Evolutionary conservation across 129 eudicot species (phyloP).

Genomic region (Ambrosia artemisiifolia): DNA sequence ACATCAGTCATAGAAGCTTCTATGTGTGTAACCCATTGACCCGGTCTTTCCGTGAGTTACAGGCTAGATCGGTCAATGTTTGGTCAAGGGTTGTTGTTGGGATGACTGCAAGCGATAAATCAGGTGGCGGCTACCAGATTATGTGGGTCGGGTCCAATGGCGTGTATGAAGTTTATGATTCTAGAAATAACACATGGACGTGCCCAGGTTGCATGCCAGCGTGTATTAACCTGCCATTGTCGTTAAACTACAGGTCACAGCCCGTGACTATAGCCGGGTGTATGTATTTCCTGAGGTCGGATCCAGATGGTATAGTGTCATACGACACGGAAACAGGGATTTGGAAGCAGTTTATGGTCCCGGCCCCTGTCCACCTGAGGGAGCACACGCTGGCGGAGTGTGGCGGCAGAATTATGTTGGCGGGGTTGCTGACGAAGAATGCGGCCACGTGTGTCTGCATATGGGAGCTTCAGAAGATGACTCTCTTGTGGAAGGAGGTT

Average conservation of each 20-base stretch:
- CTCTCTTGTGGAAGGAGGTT: constrained; percentile 99
- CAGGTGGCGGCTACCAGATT: constrained; percentile 51
- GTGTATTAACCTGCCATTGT: constrained; percentile 61
- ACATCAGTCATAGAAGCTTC: constrained; percentile 75
- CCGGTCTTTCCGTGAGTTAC: constrained; percentile 69
- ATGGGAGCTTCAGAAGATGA: constrained; percentile 99
- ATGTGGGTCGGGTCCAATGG: constrained; percentile 86
- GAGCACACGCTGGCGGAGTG: constrained; percentile 77
- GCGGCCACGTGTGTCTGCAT: constrained; percentile 93
- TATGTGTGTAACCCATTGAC: constrained; percentile 86
- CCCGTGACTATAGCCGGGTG: constrained; percentile 52
- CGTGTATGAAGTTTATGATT: constrained; percentile 76
- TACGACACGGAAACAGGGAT: constrained; percentile 50
- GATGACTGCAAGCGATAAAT: constrained; percentile 40
- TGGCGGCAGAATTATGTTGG: constrained; percentile 75
- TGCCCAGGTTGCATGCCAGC: constrained; percentile 66
- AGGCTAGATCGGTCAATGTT: constrained; percentile 66
- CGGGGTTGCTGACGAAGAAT: constrained; percentile 84
- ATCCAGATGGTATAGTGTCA: constrained; percentile 81
- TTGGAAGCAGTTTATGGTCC: constrained; percentile 79
- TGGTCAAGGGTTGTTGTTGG: constrained; percentile 98
- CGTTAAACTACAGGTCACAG: constrained; percentile 81
- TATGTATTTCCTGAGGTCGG: constrained; percentile 71
- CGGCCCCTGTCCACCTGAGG: constrained; percentile 61
- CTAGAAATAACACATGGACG: constrained; percentile 50